A percentile compares a stretch with the other conserved stretches of the same genome.
Evolutionary conservation across 768 basidiomycete species (phyloP).

Genomic region (Boletus pseudopeckii): DNA sequence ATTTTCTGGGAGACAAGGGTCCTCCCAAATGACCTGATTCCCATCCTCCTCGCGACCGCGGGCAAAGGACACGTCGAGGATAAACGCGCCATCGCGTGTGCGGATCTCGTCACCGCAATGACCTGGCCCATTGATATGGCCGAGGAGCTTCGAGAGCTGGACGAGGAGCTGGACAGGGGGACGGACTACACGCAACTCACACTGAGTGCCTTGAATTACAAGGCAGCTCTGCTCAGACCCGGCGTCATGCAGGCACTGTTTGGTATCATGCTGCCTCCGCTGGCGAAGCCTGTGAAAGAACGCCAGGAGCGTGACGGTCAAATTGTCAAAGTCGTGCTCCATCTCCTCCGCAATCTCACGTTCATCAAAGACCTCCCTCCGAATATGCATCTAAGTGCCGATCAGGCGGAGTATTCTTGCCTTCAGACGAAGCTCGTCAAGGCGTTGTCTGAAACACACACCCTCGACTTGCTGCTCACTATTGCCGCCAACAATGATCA

Average conservation of each 20-base stretch:
- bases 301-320: slow-evolving; percentile 79
- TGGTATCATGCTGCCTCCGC: slow-evolving; percentile 70
- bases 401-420: slow-evolving; percentile 73
- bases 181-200: slow-evolving; percentile 88
- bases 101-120: slow-evolving; percentile 93
- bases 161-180: slow-evolving; percentile 72
- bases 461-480: slow-evolving; percentile 76
- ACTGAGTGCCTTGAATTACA: slow-evolving; percentile 84
- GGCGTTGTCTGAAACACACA: slow-evolving; percentile 65
- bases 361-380: slow-evolving; percentile 86
- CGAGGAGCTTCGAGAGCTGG: slow-evolving; percentile 88
- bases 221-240: slow-evolving; percentile 63
- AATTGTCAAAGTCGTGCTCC: slow-evolving; percentile 82
- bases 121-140: slow-evolving; percentile 99
- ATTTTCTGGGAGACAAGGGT: slow-evolving; percentile 89
- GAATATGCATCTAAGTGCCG: slow-evolving; percentile 67
- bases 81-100: slow-evolving; percentile 76
- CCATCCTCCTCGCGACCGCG: slow-evolving; percentile 78
- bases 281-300: slow-evolving; percentile 67
- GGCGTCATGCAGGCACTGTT: slow-evolving; percentile 71
- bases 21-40: slow-evolving; percentile 81
- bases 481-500: slow-evolving; percentile 74
- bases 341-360: slow-evolving; percentile 89
- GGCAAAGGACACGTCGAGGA: slow-evolving; percentile 77
- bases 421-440: slow-evolving; percentile 78